phyloP scores from a whole-genome alignment of 1,284 basidiomycete species.

The Cryptococcus sp. region DNA sequence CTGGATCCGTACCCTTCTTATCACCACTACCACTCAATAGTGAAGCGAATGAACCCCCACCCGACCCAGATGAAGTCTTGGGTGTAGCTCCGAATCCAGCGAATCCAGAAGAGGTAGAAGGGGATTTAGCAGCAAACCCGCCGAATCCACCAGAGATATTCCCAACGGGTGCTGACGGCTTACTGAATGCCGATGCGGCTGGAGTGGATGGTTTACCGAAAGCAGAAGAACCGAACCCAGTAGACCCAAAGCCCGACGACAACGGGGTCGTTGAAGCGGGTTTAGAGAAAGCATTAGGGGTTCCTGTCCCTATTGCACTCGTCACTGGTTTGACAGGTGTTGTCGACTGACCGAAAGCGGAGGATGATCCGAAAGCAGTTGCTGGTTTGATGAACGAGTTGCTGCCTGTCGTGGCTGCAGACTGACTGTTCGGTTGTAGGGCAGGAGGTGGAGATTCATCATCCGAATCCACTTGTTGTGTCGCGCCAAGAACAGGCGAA shows the following conservation, averaged over 20 bases:
- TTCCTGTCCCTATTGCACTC: slow-evolving; percentile 3
- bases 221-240: slow-evolving; percentile 8
- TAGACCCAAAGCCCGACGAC: slow-evolving; percentile 1
- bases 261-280: slow-evolving; percentile 9
- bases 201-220: slow-evolving; percentile 27
- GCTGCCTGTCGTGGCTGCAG: slow-evolving; percentile 9
- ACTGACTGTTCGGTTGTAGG: slow-evolving; percentile 2
- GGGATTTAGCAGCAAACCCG: slow-evolving; percentile 28
- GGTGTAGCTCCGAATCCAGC: no score
- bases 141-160: slow-evolving; percentile 39
- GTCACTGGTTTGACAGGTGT: slow-evolving; percentile 4
- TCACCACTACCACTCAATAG: no score
- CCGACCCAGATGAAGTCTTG: no score
- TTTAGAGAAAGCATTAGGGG: slow-evolving; percentile 10
- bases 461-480: slow-evolving; percentile 7
- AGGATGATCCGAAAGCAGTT: slow-evolving; percentile 31
- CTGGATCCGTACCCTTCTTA: no score
- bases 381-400: slow-evolving; percentile 42
- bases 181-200: slow-evolving; percentile 4
- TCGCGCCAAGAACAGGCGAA: slow-evolving; percentile 17
- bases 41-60: no score
- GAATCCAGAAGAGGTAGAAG: slow-evolving; percentile 26
- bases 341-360: slow-evolving; percentile 29
- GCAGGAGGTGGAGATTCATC: slow-evolving; percentile 18
- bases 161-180: slow-evolving; percentile 17